phyloP scores from a whole-genome alignment of 139 green algal genomes.

The Micractinium sp. region DNA sequence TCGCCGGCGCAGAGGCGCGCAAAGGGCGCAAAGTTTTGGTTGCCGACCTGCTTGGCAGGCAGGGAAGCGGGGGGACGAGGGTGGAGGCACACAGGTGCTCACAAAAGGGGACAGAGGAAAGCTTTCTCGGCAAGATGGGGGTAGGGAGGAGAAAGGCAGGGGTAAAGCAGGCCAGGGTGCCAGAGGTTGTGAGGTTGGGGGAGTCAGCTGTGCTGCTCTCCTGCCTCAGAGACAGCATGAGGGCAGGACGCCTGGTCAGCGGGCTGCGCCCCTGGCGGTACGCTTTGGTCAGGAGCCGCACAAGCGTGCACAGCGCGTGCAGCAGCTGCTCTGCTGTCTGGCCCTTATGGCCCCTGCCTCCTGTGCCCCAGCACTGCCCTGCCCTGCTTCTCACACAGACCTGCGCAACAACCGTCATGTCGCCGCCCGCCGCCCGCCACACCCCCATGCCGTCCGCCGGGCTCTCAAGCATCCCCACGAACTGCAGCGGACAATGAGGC shows the following conservation, averaged over 20 bases:
- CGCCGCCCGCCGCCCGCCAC: slow-evolving; percentile 21
- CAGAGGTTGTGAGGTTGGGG: too few relatives aligned
- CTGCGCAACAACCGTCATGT: slow-evolving; percentile 26
- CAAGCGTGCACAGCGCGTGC: not conserved
- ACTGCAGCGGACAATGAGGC: not conserved
- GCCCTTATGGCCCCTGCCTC: not conserved
- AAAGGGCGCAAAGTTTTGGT: slow-evolving; percentile 34
- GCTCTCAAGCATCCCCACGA: slow-evolving; percentile 32
- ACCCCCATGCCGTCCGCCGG: slow-evolving; percentile 38
- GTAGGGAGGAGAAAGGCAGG: too few relatives aligned
- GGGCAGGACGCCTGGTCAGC: too few relatives aligned
- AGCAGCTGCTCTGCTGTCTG: not conserved
- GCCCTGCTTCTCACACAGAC: not conserved
- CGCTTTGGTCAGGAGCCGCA: too few relatives aligned
- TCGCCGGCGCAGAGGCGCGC: slow-evolving; percentile 32
- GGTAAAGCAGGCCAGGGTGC: too few relatives aligned
- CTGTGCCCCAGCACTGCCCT: not conserved
- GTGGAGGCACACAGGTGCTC: not conserved
- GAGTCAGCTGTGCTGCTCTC: too few relatives aligned
- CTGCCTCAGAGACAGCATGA: too few relatives aligned
- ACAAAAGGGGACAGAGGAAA: too few relatives aligned
- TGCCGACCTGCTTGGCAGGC: slow-evolving; percentile 3
- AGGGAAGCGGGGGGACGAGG: not conserved
- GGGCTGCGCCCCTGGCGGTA: too few relatives aligned
- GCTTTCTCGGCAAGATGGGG: too few relatives aligned